A percentile compares a stretch with the other conserved stretches of the same genome.
Conservation (phyloP, 345 rosid species). For the Dipteronia sinensis region DNA sequence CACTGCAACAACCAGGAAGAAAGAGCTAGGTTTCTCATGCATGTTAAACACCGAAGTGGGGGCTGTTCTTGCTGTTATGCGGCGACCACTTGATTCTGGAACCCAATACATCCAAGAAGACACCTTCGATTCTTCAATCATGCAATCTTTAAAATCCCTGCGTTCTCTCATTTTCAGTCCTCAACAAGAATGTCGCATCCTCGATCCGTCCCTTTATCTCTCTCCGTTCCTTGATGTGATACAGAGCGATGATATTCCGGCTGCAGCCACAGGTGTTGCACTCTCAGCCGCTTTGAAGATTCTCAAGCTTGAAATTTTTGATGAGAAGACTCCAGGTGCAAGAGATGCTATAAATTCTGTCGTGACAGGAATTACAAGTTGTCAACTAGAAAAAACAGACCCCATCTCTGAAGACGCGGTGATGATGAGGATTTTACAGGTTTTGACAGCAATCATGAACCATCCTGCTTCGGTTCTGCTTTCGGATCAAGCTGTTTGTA, state of each 20-base stretch:
- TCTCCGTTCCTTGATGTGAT: conserved; percentile 82
- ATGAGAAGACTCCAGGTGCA: conserved; percentile 78
- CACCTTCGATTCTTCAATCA: conserved; percentile 44
- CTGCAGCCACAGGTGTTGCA: conserved; percentile 69
- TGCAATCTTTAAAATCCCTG: conserved; percentile 74
- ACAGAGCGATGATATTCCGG: conserved; percentile 78
- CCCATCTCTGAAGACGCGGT: conserved; percentile 63
- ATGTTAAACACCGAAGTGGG: conserved; percentile 95
- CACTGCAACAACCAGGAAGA: conserved; percentile 37
- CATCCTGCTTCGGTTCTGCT: conserved; percentile 62
- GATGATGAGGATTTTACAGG: conserved; percentile 86
- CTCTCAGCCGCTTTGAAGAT: conserved; percentile 68
- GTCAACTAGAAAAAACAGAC: conserved; percentile 83
- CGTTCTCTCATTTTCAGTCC: conserved; percentile 88
- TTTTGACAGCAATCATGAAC: conserved; percentile 58
- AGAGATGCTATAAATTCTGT: conserved; percentile 61
- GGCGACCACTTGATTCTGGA: conserved; percentile 53
- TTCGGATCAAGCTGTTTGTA: conserved; percentile 73
- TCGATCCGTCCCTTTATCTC: conserved; percentile 79
- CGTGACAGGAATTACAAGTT: conserved; percentile 64
- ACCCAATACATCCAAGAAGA: conserved; percentile 56
- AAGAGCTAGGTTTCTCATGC: conserved; percentile 72
- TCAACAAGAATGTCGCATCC: conserved; percentile 77
- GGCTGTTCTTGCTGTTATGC: conserved; percentile 76
- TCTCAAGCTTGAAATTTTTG: conserved; percentile 63